Evolutionary conservation across 169 alveolate genomes (phyloP).

Genomic region (Cryptosporidium baileyi): DNA sequence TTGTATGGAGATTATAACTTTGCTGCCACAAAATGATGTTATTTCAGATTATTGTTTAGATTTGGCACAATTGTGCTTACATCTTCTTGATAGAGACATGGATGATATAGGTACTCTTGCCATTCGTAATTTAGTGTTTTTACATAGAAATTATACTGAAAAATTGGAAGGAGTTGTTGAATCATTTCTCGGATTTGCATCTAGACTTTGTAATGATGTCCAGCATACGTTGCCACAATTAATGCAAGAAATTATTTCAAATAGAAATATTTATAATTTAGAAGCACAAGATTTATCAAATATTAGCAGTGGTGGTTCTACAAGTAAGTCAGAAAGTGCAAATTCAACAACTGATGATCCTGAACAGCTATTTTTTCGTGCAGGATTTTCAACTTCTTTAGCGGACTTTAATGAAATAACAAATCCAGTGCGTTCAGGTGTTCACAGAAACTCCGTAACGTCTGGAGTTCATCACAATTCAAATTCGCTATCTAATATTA

Average conservation of each 20-base stretch:
- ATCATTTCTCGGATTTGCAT: slow-evolving; percentile 62
- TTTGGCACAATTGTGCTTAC: slow-evolving; percentile 57
- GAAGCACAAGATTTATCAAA: slow-evolving; percentile 11
- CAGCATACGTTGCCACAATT: slow-evolving; percentile 56
- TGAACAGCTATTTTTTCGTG: slow-evolving; percentile 43
- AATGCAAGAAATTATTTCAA: slow-evolving; percentile 50
- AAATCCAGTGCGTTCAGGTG: slow-evolving; percentile 50
- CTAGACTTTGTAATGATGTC: slow-evolving; percentile 62
- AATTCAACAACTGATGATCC: slow-evolving; percentile 18
- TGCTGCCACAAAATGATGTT: slow-evolving; percentile 55
- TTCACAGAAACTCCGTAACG: slow-evolving; percentile 1
- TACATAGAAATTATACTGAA: slow-evolving; percentile 50
- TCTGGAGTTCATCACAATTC: not conserved
- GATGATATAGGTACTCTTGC: slow-evolving; percentile 65
- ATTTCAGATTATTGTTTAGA: slow-evolving; percentile 51
- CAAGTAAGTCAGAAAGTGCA: slow-evolving; percentile 28
- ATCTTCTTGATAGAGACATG: slow-evolving; percentile 53
- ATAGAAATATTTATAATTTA: not conserved
- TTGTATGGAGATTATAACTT: slow-evolving; percentile 60
- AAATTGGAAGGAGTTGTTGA: slow-evolving; percentile 33
- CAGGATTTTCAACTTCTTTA: slow-evolving; percentile 23
- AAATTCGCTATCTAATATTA: not conserved
- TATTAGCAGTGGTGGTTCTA: not conserved
- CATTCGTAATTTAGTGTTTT: slow-evolving; percentile 59
- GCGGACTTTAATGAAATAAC: slow-evolving; percentile 41